A percentile compares a stretch with the other conserved stretches of the same genome.
phyloP scores from a whole-genome alignment of 2,329 filamentous ascomycete genomes.

The Fusarium foetens region DNA sequence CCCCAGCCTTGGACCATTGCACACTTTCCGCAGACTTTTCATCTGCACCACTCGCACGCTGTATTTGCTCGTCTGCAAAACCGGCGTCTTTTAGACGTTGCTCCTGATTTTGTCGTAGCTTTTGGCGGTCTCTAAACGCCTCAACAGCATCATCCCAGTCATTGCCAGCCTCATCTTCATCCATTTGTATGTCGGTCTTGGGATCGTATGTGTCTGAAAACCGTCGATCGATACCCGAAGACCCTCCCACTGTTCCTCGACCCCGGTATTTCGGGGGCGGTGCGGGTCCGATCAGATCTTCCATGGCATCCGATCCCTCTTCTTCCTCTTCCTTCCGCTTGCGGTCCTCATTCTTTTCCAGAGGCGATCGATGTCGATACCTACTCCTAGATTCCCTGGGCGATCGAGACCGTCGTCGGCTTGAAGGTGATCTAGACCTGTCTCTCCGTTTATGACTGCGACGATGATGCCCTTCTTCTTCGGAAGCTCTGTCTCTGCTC shows the following conservation, averaged over 20 bases:
- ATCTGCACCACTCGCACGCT: constrained; percentile 65
- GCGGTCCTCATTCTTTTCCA: constrained; percentile 23
- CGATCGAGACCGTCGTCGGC: constrained; percentile 47
- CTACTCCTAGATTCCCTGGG: constrained; percentile 45
- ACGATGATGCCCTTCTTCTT: constrained; percentile 25
- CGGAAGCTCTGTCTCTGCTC: constrained; percentile 21
- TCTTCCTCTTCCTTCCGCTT: constrained; percentile 28
- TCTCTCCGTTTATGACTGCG: constrained; percentile 34
- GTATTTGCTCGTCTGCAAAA: constrained; percentile 79
- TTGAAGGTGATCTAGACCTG: constrained; percentile 43
- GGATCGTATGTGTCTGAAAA: constrained; percentile 76
- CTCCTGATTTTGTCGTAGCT: constrained; percentile 79
- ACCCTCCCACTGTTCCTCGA: constrained; percentile 70
- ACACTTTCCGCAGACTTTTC: constrained; percentile 72
- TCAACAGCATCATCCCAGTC: constrained; percentile 87
- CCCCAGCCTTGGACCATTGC: constrained; percentile 75
- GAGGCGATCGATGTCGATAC: constrained; percentile 49
- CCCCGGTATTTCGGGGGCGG: constrained; percentile 69
- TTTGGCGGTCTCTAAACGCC: constrained; percentile 80
- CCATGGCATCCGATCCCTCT: constrained; percentile 73
- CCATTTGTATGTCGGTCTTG: constrained; percentile 64
- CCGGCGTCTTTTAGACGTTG: constrained; percentile 80
- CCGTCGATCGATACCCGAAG: constrained; percentile 79
- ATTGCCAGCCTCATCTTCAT: constrained; percentile 60
- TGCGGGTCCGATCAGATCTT: constrained; percentile 80